A percentile compares a stretch with the other conserved stretches of the same genome.
Evolutionary conservation across 805 yeast species (phyloP).

Genomic region (Candida parachauliodes): DNA sequence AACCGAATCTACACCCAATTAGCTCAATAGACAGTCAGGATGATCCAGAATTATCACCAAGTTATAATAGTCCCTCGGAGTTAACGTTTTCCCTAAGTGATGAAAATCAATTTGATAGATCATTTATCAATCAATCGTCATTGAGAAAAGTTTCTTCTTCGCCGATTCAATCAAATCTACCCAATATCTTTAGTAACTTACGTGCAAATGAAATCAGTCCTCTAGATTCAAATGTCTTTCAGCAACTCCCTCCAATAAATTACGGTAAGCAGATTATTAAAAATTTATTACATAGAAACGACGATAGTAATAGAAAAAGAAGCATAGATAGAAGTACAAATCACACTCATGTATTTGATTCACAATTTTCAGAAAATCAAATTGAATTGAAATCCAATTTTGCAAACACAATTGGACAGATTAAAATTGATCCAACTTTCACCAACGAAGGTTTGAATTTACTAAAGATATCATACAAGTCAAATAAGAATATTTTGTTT

Average conservation of each 20-base stretch:
- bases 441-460: slow-evolving; percentile 58
- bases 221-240: neutral
- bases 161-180: slow-evolving; percentile 23
- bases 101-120: neutral
- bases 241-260: neutral
- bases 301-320: slow-evolving; percentile 9
- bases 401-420: slow-evolving; percentile 13
- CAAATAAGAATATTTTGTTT: slow-evolving; percentile 57
- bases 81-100: slow-evolving; percentile 5
- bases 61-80: slow-evolving; percentile 10
- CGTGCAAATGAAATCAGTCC: slow-evolving; percentile 18
- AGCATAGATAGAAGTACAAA: slow-evolving; percentile 4
- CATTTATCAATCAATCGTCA: neutral
- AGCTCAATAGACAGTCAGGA: slow-evolving; percentile 3
- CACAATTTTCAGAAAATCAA: slow-evolving; percentile 5
- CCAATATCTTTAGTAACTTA: slow-evolving; percentile 19
- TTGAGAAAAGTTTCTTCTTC: slow-evolving; percentile 11
- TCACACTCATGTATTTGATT: neutral
- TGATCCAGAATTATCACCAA: neutral
- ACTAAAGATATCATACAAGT: slow-evolving; percentile 66
- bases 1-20: neutral
- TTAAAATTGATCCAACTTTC: slow-evolving; percentile 43
- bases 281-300: slow-evolving; percentile 11
- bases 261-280: slow-evolving; percentile 10
- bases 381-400: slow-evolving; percentile 12